Conservation (phyloP, 192 early-diverging fungal species). For the Lunasporangiospora selenospora region DNA sequence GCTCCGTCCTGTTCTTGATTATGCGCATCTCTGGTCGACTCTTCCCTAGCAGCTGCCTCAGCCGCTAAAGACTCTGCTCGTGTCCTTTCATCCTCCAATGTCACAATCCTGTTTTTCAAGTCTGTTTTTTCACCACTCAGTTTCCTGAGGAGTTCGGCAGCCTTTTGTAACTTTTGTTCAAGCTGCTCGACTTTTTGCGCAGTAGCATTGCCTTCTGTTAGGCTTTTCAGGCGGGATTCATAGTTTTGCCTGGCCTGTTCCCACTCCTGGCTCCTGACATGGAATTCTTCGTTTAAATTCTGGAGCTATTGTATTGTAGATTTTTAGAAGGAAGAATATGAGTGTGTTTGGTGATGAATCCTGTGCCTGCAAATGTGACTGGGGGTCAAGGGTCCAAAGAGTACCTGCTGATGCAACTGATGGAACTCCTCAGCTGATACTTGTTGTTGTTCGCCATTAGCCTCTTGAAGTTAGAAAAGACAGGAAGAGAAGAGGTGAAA, state of each 20-base stretch:
- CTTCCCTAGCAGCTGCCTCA: too few species aligned
- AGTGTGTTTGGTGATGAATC: background rate
- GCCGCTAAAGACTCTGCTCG: constrained; percentile 1
- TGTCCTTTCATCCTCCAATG: constrained; percentile 11
- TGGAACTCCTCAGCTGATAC: constrained; percentile 12
- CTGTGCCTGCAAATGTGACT: background rate
- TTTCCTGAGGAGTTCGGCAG: constrained; percentile 21
- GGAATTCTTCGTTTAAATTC: constrained; percentile 17
- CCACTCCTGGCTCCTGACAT: constrained; percentile 35
- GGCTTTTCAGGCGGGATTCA: constrained; percentile 23
- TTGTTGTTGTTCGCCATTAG: constrained; percentile 36
- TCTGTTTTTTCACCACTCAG: constrained; percentile 25
- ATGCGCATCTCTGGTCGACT: too few species aligned
- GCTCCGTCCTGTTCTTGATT: too few species aligned
- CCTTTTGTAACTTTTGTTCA: constrained; percentile 18
- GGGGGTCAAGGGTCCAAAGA: background rate
- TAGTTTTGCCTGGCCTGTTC: constrained; percentile 35
- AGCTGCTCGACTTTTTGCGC: constrained; percentile 42
- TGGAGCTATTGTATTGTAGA: constrained; percentile 14
- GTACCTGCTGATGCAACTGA: constrained; percentile 34
- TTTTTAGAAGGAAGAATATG: background rate
- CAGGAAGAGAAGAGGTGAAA: too few species aligned
- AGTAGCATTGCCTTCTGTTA: constrained; percentile 26
- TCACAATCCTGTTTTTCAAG: constrained; percentile 7
- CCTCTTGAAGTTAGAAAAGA: constrained; percentile 4